These are phyloP conservation scores for Rhynchosporium secalis DNA, from an alignment of 2,329 filamentous ascomycete species.

Conservation along the genomic window DNA sequence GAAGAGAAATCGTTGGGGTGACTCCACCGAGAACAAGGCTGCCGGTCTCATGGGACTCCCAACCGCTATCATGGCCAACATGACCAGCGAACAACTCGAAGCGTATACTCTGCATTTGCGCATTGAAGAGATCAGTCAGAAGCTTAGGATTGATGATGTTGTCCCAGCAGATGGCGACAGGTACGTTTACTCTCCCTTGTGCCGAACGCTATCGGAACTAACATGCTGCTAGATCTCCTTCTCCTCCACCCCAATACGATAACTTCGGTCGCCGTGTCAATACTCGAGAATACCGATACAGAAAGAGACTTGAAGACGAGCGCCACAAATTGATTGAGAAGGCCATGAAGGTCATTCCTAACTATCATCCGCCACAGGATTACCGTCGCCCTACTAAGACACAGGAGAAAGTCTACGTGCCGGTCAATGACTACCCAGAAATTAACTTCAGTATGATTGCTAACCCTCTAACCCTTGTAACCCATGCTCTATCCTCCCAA, in stretches of 20 bases:
- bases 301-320: conserved; percentile 97
- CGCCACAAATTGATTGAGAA: conserved; percentile 98
- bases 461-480: conserved; percentile 93
- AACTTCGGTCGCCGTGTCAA: conserved; percentile 99
- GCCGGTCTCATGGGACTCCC: conserved; percentile 96
- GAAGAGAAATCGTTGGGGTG: conserved; percentile 98
- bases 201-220: conserved; percentile 20
- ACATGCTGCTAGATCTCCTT: conserved; percentile 71
- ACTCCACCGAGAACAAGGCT: conserved; percentile 96
- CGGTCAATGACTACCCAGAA: conserved; percentile 99
- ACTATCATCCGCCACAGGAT: conserved; percentile 97
- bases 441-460: conserved; percentile 99
- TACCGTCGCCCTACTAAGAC: conserved; percentile 99
- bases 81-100: conserved; percentile 98
- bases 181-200: conserved; percentile 53
- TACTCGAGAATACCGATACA: conserved; percentile 96
- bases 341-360: conserved; percentile 99
- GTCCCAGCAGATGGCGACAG: conserved; percentile 94
- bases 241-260: conserved; percentile 94
- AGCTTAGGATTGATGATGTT: conserved; percentile 98
- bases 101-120: conserved; percentile 94
- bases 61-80: conserved; percentile 93
- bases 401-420: conserved; percentile 99
- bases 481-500: conserved; percentile 42
- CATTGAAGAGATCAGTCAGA: conserved; percentile 99